Percentiles rank a stretch among this genome's conserved stretches.
Conservation (phyloP, 164 flowering plant genomes). For the Umbilicus rupestris region DNA sequence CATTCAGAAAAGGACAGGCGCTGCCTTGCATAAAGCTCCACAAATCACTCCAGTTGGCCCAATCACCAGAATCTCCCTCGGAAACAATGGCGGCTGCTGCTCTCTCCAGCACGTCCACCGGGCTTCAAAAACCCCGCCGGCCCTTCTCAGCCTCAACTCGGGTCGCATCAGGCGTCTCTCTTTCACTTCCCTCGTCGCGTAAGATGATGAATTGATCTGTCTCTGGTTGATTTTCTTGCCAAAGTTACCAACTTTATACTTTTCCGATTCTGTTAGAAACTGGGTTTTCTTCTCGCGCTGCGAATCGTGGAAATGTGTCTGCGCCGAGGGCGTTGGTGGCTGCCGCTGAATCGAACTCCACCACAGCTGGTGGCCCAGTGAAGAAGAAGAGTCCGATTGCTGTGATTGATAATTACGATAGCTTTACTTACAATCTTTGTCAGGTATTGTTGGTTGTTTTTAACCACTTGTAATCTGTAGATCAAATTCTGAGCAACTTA, state of each 20-base stretch:
- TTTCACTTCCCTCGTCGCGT: too few species aligned
- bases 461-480: background rate
- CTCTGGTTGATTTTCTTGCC: background rate
- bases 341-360: constrained; percentile 16
- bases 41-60: too few species aligned
- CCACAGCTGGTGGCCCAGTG: constrained; percentile 14
- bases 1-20: too few species aligned
- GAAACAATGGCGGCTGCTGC: constrained; percentile 6
- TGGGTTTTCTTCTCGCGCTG: constrained; percentile 4
- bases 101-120: constrained; percentile 8
- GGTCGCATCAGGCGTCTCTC: background rate
- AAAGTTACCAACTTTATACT: background rate
- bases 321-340: constrained; percentile 17
- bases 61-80: background rate
- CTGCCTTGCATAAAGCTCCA: too few species aligned
- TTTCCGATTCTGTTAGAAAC: constrained; percentile 13
- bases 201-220: background rate
- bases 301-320: constrained; percentile 12
- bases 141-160: background rate
- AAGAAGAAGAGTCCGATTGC: constrained; percentile 39
- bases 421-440: constrained; percentile 96
- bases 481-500: background rate
- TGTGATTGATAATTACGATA: constrained; percentile 92
- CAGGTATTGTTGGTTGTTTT: constrained; percentile 38
- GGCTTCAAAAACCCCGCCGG: constrained; percentile 10